Base-by-base conservation (phyloP, 371 early-diverging fungal genomes). In the Gilbertella persicaria region DNA sequence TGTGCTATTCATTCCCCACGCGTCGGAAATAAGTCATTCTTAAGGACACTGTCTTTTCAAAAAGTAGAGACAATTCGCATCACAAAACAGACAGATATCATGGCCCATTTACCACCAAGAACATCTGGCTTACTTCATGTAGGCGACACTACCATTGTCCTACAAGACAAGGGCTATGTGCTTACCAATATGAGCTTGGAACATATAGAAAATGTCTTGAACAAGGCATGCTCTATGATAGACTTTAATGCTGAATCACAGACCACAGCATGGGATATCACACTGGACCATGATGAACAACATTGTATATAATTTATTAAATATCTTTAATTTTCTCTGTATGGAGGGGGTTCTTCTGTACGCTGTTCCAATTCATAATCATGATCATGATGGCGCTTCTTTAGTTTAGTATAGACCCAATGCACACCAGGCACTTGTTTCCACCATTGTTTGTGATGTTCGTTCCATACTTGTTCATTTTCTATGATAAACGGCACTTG, bases 271-370 rank as follows among this genome's bases (percentile, higher is more conserved):
- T 57, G 50, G 58, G 58, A 57, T 45, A 17, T 57, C 12, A 17
- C 36, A 10, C 49, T 56, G 12, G 45, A 55, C 4, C 30, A 55
- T 13, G 23, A 41, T 40, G 30, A 44, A 20, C 44, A 23, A 5
- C 20, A 17, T 14, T 51, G 42, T 42, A 23, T 42, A 20, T 40
- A 30, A 45, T 45, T 28, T 44, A 42, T 40, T 19, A 40, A 40
- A 19, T 19, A 40, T 4, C 2, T 23, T 16, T 39, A 60, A 25
- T 54, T 62, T 45, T 55, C 72, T 48, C 62, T 47, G 26, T 75
- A 75, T 3, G 67, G 64, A 21, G 75, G 75, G 21, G 75, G 75
- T 38, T 65, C 60, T 49, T 68, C 72, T 26, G 42, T 36, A 21
- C 58, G 63, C 9, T 52, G 50, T 36, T 66, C 44, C 16, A 75